Evolutionary conservation across 768 basidiomycete species (phyloP).

Genomic region (Lactifluus volemus): DNA sequence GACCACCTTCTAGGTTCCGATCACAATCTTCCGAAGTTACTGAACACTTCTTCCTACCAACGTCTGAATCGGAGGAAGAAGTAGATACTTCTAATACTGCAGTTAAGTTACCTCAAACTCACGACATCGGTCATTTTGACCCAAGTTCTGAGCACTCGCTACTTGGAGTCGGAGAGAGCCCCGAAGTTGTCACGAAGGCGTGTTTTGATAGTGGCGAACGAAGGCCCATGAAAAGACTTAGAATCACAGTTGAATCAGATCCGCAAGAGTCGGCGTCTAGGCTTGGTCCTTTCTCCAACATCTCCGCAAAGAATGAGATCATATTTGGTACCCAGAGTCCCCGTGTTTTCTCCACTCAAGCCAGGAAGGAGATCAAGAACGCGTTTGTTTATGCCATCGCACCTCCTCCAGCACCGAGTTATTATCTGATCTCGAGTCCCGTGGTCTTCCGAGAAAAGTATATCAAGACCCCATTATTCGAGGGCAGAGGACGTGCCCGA

Average conservation of each 20-base stretch:
- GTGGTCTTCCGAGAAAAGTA: slow-evolving; percentile 47
- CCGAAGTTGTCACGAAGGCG: background rate
- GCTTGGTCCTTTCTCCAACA: background rate
- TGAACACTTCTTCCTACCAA: slow-evolving; percentile 5
- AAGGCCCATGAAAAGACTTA: slow-evolving; percentile 15
- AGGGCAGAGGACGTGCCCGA: slow-evolving; percentile 59
- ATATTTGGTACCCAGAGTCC: slow-evolving; percentile 9
- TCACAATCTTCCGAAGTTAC: background rate
- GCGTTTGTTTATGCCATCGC: slow-evolving; percentile 38
- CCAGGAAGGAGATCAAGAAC: slow-evolving; percentile 25
- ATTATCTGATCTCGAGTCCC: slow-evolving; percentile 33
- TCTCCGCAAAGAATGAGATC: background rate
- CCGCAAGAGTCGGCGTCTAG: background rate
- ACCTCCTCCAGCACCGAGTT: slow-evolving; percentile 48
- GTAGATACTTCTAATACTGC: slow-evolving; percentile 4
- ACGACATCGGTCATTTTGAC: background rate
- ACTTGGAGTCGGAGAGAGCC: background rate
- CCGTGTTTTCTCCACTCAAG: slow-evolving; percentile 7
- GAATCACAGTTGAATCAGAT: background rate
- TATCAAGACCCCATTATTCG: slow-evolving; percentile 78
- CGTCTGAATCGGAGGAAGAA: slow-evolving; percentile 1
- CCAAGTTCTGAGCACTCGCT: background rate
- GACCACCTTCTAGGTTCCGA: background rate
- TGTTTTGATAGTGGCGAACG: slow-evolving; percentile 5
- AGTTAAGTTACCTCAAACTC: background rate